Conservation (phyloP, 106 monocot genomes). For the Phalaenopsis equestris region DNA sequence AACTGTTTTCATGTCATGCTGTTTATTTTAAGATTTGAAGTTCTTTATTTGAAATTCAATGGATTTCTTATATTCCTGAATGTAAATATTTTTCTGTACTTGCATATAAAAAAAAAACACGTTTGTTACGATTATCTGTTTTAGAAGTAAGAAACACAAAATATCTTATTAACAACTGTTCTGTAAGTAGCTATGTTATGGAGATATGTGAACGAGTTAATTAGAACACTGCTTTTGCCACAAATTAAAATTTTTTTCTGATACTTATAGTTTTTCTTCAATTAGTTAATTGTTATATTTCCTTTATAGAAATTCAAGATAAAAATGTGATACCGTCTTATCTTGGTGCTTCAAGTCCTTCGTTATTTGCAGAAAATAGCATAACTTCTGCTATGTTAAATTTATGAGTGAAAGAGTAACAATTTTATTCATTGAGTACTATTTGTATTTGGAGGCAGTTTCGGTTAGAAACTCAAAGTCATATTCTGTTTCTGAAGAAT, state of each 20-base stretch:
- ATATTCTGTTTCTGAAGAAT: slow-evolving; percentile 50
- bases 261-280: neutral
- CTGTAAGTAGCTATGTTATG: neutral
- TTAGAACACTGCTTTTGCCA: neutral
- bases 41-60: too few relatives aligned
- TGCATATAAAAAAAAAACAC: too few relatives aligned
- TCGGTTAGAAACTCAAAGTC: slow-evolving; percentile 82
- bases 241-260: neutral
- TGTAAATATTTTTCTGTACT: too few relatives aligned
- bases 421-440: slow-evolving; percentile 26
- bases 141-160: too few relatives aligned
- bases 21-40: too few relatives aligned
- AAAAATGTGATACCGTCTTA: neutral
- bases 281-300: slow-evolving; percentile 1
- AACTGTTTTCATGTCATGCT: too few relatives aligned
- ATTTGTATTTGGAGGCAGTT: slow-evolving; percentile 93
- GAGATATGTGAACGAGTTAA: neutral
- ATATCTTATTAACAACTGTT: neutral
- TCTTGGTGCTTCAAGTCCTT: neutral
- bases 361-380: neutral
- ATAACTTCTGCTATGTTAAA: neutral
- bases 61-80: too few relatives aligned
- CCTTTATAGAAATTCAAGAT: neutral
- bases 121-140: too few relatives aligned
- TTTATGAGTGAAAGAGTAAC: neutral